Base-by-base conservation (phyloP, 768 basidiomycete genomes). In the Hericium rajendrae region DNA sequence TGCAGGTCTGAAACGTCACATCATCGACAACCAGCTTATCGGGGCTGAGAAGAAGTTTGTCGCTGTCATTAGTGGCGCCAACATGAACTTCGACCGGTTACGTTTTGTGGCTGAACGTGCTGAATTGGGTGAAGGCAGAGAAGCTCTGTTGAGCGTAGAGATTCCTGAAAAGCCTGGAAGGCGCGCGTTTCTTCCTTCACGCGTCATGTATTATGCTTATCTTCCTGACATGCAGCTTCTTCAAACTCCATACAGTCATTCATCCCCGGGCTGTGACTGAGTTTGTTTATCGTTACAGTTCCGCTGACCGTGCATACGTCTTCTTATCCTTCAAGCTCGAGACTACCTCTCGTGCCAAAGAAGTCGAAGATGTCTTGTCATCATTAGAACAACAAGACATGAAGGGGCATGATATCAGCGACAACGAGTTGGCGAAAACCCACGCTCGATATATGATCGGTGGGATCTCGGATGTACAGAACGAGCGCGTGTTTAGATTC, bases 41-140 rank as follows among this genome's bases (percentile, higher is more conserved):
- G 91, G 90, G 39, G 83, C 89, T 2, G 79, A 87, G 56, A 91
- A 91, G 73, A 85, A 82, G 57, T 97, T 94, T 62, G 94, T 97
- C 32, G 94, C 83, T 5, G 84, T 97, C 54, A 74, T 98, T 61
- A 94, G 91, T 65, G 97, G 97, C 20, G 97, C 95, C 16, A 98
- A 99, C 73, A 97, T 99, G 91, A 98, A 99, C 73, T 99, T 99
- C 71, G 91, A 93, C 66, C 83, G 95, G 46, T 72, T 99, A 49
- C 83, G 97, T 10, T 99, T 98, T 68, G 94, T 99, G n/a, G 90
- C 97, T 18, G 97, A 99, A 69, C 93, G 97, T 57, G 97, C 97
- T 3, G 94, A 97, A 70, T 78, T 98, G 18, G 97, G 97, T 60
- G 97, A 99, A 71, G 88, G 95, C 11, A 80, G 88, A 54, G 97